Base-by-base conservation (phyloP, 495 filamentous ascomycete genomes). In the Lentithecium fluviatile region DNA sequence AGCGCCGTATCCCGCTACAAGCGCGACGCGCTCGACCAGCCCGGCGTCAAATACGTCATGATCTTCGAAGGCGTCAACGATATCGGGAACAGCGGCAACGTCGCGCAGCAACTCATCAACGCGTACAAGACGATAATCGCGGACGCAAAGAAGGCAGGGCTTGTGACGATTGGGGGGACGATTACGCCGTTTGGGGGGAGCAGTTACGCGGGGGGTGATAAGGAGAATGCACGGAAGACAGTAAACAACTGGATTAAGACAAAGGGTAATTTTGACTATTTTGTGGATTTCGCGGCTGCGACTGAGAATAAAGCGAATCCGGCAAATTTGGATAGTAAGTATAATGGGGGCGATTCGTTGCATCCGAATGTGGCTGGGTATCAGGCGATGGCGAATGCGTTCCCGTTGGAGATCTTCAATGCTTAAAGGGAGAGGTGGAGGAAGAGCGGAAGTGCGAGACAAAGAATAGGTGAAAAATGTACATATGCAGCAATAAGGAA, bases 21-120 rank as follows among this genome's bases (percentile, higher is more conserved):
- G 66, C 78, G 86, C 13, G 87, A 90, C 67, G 78, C 84, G 4
- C 71, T 90, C 13, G 66, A 76, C 0, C 79, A 82, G 8, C 73
- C 79, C 0, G 80, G 81, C 8, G 79, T 85, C 6, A 75, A 76
- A 61, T 88, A 84, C 65, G 82, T 79, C 29, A 79, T 90, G 73
- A 78, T 90, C 34, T 90, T 90, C 71, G 82, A 86, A 71, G 87
- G 87, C 19, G 85, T 89, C 20, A 91, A 90, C 70, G 88, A 90
- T 69, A 87, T 88, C 45, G 85, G 86, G 25, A 72, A 72, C 7
- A 81, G 76, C 0, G 75, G 71, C 21, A 59, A 82, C 58, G 52
- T 70, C 3, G 70, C 66, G 0, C 74, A 76, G 2, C 85, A 87
- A 63, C 66, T 90, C 2, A 79, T 84, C 37, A 71, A 74, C 4